Evolutionary conservation across 768 basidiomycete species (phyloP).

Genomic region (Rhodotorula babjevae): DNA sequence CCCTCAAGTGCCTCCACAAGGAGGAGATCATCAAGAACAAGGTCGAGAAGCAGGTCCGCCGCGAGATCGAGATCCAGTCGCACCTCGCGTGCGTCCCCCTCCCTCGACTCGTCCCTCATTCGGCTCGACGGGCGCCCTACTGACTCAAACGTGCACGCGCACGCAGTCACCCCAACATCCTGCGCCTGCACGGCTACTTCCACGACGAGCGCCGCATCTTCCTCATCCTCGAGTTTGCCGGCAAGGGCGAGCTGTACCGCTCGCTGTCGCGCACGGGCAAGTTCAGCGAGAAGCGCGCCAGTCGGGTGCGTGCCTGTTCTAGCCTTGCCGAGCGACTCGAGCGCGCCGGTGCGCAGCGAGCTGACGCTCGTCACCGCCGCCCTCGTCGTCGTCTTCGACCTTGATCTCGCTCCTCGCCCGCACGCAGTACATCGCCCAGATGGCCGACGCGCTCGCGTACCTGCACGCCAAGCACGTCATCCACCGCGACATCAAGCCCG

Average conservation of each 20-base stretch:
- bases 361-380: no score
- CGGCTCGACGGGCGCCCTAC: no score
- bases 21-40: constrained; percentile 84
- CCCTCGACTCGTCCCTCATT: not conserved
- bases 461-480: constrained; percentile 95
- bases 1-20: constrained; percentile 95
- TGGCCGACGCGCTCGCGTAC: constrained; percentile 92
- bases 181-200: constrained; percentile 94
- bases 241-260: constrained; percentile 93
- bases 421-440: constrained; percentile 82
- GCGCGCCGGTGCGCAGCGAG: no score
- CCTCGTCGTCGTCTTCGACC: no score
- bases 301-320: constrained; percentile 54
- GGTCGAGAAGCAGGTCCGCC: constrained; percentile 93
- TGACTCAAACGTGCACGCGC: no score
- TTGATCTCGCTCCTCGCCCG: not conserved
- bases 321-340: no score
- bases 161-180: constrained; percentile 77
- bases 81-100: constrained; percentile 58
- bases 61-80: constrained; percentile 97
- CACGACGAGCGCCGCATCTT: constrained; percentile 97
- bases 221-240: constrained; percentile 96
- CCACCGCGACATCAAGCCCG: constrained; percentile 95
- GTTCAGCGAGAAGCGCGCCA: constrained; percentile 82
- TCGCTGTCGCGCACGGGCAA: constrained; percentile 78